phyloP scores from a whole-genome alignment of 1,284 basidiomycete genomes.

The Ceratobasidium sp. region DNA sequence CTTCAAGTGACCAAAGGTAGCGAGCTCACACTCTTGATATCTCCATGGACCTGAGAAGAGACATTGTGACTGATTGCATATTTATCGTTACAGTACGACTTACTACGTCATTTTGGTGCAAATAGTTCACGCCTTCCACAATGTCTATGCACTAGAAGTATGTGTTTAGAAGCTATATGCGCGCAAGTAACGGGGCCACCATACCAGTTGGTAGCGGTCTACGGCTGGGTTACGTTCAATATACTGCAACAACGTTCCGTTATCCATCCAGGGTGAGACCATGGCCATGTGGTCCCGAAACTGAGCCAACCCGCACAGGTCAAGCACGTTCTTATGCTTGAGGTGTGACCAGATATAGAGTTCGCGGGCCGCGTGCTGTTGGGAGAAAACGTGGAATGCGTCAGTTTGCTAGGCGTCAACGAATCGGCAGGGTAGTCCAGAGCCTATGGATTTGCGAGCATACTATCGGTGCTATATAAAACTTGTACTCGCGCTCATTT shows the following conservation, averaged over 20 bases:
- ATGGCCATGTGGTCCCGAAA: conserved; percentile 30
- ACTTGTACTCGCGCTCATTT: too few relatives aligned
- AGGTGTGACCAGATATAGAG: conserved; percentile 36
- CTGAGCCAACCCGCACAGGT: conserved; percentile 12
- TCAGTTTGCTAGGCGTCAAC: too few relatives aligned
- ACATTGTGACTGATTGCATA: not conserved
- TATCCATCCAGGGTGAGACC: conserved; percentile 36
- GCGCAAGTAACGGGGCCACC: not conserved
- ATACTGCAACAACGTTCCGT: conserved; percentile 9
- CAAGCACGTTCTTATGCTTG: conserved; percentile 19
- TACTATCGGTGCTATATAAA: too few relatives aligned
- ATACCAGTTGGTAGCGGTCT: conserved; percentile 7
- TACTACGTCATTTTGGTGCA: conserved; percentile 6
- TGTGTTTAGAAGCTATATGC: not conserved
- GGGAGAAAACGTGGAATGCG: not conserved
- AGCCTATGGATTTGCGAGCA: too few relatives aligned
- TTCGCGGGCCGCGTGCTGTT: conserved; percentile 29
- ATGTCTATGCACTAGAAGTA: not conserved
- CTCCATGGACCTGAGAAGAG: conserved; percentile 10
- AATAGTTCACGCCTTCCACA: not conserved
- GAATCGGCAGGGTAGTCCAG: too few relatives aligned
- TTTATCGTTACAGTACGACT: not conserved
- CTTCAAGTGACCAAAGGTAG: not conserved
- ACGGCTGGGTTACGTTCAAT: not conserved
- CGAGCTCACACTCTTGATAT: not conserved